Base-by-base conservation (phyloP, 2,329 filamentous ascomycete genomes). In the Nigrospora osmanthi region DNA sequence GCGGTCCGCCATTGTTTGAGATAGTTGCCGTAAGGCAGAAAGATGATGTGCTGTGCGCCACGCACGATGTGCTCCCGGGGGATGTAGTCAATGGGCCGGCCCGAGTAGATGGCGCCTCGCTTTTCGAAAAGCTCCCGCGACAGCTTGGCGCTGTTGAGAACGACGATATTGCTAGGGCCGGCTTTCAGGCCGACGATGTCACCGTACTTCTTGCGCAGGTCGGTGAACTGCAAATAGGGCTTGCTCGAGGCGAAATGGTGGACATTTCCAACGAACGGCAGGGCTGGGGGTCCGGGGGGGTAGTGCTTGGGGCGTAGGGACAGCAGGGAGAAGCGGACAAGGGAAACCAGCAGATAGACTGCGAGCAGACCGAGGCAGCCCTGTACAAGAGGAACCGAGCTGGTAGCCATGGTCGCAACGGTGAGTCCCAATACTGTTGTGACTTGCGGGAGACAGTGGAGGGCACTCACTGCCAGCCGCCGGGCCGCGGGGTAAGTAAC, bases 131-230 rank as follows among this genome's bases (percentile, higher is more conserved):
- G 44, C 11, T 48, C 49, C 16, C 42, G 44, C 13, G 45, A 44
- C 19, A 46, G 43, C 12, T 38, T 32, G 32, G 37, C 41, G 12
- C 41, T 46, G 17, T 44, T 46, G n/a, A 50, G 17, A 3, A 50
- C 37, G 30, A 50, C 49, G 14, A 50, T 30, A 19, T 50, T 43
- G 10, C 28, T 38, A 17, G 46, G 44, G 23, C 43, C 49, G 11
- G 42, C 14, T 32, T 50, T 49, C 31, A 50, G 41, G 5, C 49
- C 49, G n/a, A 50, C 36, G 13, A 50, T 44, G 12, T 48, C 44
- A 6, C 46, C 46, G 35, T 48, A 50, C n/a, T 40, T 43, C 10
- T 37, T 19, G 17, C 41, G 35, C 28, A 33, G 15, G 14, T 36
- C 36, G 19, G 39, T 33, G 5, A 45, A 49, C 31, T 46, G 36